Percentiles rank a stretch among this genome's conserved stretches.
Evolutionary conservation across 208 protist species (phyloP).

Genomic region (Phytomonas serpens): DNA sequence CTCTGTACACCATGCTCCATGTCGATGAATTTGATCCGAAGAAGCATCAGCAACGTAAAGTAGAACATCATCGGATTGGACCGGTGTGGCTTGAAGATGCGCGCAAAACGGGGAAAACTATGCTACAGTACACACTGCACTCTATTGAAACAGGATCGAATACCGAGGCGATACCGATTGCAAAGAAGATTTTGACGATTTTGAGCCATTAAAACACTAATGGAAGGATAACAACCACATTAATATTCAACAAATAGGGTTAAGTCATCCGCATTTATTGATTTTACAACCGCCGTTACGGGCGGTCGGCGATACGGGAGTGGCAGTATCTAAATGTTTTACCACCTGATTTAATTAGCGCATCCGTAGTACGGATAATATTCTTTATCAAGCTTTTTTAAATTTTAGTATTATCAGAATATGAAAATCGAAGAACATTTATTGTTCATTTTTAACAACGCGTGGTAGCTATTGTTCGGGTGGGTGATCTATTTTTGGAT

Average conservation of each 20-base stretch:
- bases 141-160: constrained; percentile 19
- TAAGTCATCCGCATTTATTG: background rate
- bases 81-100: background rate
- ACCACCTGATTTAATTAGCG: background rate
- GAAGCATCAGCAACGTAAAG: constrained; percentile 1
- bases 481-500: background rate
- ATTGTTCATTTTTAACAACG: background rate
- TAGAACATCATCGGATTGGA: background rate
- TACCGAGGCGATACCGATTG: constrained; percentile 1
- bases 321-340: background rate
- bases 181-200: background rate
- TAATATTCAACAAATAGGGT: background rate
- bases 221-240: background rate
- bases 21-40: background rate
- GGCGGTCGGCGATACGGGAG: background rate
- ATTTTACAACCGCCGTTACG: background rate
- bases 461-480: background rate
- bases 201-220: background rate
- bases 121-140: constrained; percentile 13
- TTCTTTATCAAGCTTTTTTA: background rate
- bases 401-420: background rate
- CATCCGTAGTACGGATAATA: background rate
- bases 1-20: background rate
- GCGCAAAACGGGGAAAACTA: background rate
- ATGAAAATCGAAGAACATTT: background rate